Conservation (phyloP, 148 eudicot species). For the Camellia sinensis region DNA sequence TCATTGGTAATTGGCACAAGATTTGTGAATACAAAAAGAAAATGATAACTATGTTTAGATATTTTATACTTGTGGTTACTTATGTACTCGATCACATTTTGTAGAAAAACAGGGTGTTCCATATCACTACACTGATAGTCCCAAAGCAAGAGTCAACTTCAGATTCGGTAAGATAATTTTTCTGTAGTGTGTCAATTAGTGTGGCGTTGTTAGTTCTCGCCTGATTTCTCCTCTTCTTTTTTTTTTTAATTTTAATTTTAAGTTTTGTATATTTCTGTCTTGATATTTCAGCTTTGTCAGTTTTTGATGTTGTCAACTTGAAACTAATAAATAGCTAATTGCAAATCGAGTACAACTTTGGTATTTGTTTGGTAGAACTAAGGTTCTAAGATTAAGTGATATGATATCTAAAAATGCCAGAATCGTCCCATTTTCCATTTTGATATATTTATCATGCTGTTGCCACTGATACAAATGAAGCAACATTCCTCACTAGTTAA, state of each 20-base stretch:
- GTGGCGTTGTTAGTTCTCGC: constrained; percentile 5
- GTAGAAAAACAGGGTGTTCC: constrained; percentile 92
- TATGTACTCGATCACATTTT: constrained; percentile 24
- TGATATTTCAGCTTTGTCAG: background rate
- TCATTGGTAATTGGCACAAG: constrained; percentile 54
- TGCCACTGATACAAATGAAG: background rate
- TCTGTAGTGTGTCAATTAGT: background rate
- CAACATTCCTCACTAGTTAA: too few relatives aligned
- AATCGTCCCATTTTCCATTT: background rate
- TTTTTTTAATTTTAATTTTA: background rate
- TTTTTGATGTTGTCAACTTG: background rate
- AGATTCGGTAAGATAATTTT: constrained; percentile 68
- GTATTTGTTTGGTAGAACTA: background rate
- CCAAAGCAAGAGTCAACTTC: constrained; percentile 99
- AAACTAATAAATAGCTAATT: background rate
- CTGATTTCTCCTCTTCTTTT: background rate
- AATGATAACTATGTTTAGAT: background rate
- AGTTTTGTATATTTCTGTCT: background rate
- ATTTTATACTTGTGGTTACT: constrained; percentile 8
- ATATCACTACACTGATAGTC: constrained; percentile 77
- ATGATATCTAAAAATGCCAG: background rate
- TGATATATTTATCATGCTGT: constrained; percentile 15
- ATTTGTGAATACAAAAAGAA: background rate
- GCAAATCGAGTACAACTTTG: background rate
- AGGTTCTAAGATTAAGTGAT: background rate